Percentiles rank a stretch among this genome's conserved stretches.
Conservation (phyloP, 2,329 filamentous ascomycete genomes). For the Cercospora zeina region DNA sequence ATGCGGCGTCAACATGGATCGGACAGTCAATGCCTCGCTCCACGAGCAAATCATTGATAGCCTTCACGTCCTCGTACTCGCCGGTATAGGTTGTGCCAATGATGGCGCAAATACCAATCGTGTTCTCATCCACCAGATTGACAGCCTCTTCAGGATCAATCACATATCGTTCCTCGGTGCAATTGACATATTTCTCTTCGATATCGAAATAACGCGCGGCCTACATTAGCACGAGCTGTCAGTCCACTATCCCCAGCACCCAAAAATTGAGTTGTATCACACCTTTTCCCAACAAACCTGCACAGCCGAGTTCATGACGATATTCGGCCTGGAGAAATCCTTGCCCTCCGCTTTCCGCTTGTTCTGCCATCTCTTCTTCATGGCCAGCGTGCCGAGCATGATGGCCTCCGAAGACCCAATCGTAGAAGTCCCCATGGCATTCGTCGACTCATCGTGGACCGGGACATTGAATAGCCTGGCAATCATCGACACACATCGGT, state of each 20-base stretch:
- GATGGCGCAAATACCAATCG: constrained; percentile 89
- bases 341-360: constrained; percentile 80
- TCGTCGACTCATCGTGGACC: constrained; percentile 53
- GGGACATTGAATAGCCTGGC: constrained; percentile 85
- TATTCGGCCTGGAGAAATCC: constrained; percentile 76
- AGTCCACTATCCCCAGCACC: background rate
- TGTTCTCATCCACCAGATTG: constrained; percentile 65
- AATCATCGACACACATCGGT: constrained; percentile 75
- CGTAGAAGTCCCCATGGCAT: constrained; percentile 81
- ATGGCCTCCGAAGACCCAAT: constrained; percentile 89
- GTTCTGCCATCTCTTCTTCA: constrained; percentile 95
- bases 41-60: constrained; percentile 81
- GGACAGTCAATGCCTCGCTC: constrained; percentile 74
- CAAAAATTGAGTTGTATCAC: constrained; percentile 18
- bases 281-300: constrained; percentile 97
- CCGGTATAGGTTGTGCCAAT: constrained; percentile 93
- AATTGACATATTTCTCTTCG: constrained; percentile 78
- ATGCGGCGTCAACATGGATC: constrained; percentile 92
- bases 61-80: constrained; percentile 92
- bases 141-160: constrained; percentile 65
- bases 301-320: constrained; percentile 93
- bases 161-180: constrained; percentile 61
- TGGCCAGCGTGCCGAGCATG: constrained; percentile 79
- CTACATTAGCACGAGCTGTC: background rate
- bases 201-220: constrained; percentile 61